Base-by-base conservation (phyloP, 305 asterid genomes). In the Lippia alba region DNA sequence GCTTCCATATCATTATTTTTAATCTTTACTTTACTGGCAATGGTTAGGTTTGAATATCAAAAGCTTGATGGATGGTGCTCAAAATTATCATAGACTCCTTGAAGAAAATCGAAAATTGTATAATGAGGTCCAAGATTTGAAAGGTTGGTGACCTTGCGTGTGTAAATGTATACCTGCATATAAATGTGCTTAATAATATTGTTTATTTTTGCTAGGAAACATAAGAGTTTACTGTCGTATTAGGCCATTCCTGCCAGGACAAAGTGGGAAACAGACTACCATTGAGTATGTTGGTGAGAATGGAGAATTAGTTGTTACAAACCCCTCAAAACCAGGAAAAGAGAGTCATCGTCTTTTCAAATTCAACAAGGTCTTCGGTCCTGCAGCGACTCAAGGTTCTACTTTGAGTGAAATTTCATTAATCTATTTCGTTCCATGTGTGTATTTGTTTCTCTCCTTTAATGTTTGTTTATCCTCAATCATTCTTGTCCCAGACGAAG, bases 101-200 rank as follows among this genome's bases (percentile, higher is more conserved):
- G 91, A 87, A 51, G 97, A 94, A 81, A 94, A 94, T 69, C 86
- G 97, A 56, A 94, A 84, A 76, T 74, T 94, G 75, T 94, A 91
- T 82, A 94, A 94, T 34, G 96, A 94, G 83, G 97, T 94, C 71
- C 99, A 94, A 83, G 99, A 94, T 82, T 84, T 94, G 82, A 94
- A 94, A 94, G 99, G 98, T 91, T 71, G 61, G 76, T 80, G 54
- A 61, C 60, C 71, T 61, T 66, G 67, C 36, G 57, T 71, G 30
- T 50, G 60, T 48, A 56, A 62, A 34, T 77, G 58, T 55, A 75
- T 56, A 71, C 56, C 66, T 74, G 80, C 75, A 61, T 64, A 48
- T 56, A 48, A 46, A 64, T 70, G 69, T 62, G 57, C 75, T 76
- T 66, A 66, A 72, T 65, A 58, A 49, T 78, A 12, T 58, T 62